These are phyloP conservation scores for Hsuehochloa calcarea DNA, from an alignment of 176 grass and related monocot species.

Conservation along the genomic window DNA sequence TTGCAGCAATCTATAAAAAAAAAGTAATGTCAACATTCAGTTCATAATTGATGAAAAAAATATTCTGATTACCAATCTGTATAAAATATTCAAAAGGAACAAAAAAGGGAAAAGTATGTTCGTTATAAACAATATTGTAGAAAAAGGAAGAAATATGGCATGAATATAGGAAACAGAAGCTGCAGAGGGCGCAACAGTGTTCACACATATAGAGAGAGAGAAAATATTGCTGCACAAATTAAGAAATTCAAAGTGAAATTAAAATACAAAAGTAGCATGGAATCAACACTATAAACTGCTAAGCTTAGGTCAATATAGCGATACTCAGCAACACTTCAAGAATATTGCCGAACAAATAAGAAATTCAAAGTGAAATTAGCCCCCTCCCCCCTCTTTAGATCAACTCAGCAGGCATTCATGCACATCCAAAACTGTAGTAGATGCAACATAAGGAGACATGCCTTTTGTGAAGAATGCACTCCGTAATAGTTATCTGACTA, in stretches of 20 bases:
- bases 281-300: slow-evolving; percentile 12
- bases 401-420: neutral
- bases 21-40: slow-evolving; percentile 3
- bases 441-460: neutral
- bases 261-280: slow-evolving; percentile 4
- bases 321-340: neutral
- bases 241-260: neutral
- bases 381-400: neutral
- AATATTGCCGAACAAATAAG: neutral
- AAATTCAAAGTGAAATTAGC: slow-evolving; percentile 3
- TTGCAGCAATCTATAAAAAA: slow-evolving; percentile 79
- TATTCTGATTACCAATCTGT: neutral
- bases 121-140: neutral
- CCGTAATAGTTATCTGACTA: neutral
- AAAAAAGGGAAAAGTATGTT: neutral
- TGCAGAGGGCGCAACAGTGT: neutral
- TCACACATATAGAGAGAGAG: neutral
- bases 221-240: neutral
- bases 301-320: neutral
- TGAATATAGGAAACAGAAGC: slow-evolving; percentile 1
- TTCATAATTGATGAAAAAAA: neutral
- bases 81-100: neutral
- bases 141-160: neutral
- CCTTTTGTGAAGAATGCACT: neutral
- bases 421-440: neutral